Evolutionary conservation across 352 stramenopile genomes (phyloP).

Genomic region (Phytophthora idaei): DNA sequence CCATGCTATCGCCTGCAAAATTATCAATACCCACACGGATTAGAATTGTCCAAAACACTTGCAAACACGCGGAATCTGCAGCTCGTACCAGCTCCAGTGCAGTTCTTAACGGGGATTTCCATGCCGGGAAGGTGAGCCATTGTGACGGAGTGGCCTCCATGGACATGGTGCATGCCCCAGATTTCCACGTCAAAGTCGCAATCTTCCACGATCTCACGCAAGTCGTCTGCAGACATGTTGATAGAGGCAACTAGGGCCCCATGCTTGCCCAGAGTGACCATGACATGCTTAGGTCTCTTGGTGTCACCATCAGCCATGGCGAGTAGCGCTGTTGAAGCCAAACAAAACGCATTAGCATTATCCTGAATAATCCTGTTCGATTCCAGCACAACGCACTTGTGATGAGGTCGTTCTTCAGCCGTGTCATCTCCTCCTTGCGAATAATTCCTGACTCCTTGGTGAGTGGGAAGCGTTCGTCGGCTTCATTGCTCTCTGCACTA

Average conservation of each 20-base stretch:
- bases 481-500: slow-evolving; percentile 16
- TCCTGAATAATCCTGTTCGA: neutral
- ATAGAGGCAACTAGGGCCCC: slow-evolving; percentile 73
- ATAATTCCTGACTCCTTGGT: slow-evolving; percentile 53
- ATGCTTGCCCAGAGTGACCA: slow-evolving; percentile 82
- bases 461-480: slow-evolving; percentile 59
- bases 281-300: slow-evolving; percentile 60
- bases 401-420: slow-evolving; percentile 74
- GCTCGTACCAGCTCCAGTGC: slow-evolving; percentile 67
- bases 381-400: slow-evolving; percentile 39
- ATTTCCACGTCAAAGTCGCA: slow-evolving; percentile 54
- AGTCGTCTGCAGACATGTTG: slow-evolving; percentile 46
- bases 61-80: neutral
- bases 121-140: slow-evolving; percentile 73
- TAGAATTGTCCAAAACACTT: slow-evolving; percentile 4
- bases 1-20: slow-evolving; percentile 70
- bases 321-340: slow-evolving; percentile 47
- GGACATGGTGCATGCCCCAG: slow-evolving; percentile 62
- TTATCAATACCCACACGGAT: neutral
- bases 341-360: slow-evolving; percentile 8
- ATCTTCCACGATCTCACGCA: slow-evolving; percentile 33
- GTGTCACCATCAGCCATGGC: slow-evolving; percentile 65
- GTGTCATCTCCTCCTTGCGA: slow-evolving; percentile 47
- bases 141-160: slow-evolving; percentile 44
- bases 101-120: slow-evolving; percentile 65